Evolutionary conservation across 176 grass and related monocot species (phyloP).

Genomic region (Oropetium thomaeum): DNA sequence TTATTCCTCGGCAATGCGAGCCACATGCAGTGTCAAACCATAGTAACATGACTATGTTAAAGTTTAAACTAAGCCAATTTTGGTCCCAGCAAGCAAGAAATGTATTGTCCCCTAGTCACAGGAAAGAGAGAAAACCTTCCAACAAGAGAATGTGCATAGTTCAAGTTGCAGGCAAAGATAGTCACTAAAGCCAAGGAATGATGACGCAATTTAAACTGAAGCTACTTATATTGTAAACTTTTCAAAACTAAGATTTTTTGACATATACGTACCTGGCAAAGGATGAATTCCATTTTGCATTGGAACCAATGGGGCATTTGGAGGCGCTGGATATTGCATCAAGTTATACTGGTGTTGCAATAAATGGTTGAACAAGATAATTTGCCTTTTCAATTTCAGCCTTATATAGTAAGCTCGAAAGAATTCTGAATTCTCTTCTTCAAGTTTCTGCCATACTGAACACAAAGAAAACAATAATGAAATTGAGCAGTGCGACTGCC

Average conservation of each 20-base stretch:
- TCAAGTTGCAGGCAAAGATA: conserved; percentile 18
- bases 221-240: neutral
- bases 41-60: neutral
- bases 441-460: conserved; percentile 99
- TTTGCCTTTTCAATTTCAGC: conserved; percentile 92
- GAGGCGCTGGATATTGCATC: conserved; percentile 77
- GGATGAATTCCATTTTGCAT: conserved; percentile 90
- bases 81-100: neutral
- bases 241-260: conserved; percentile 3
- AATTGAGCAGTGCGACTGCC: conserved; percentile 15
- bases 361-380: conserved; percentile 93
- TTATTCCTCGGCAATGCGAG: neutral
- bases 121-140: conserved; percentile 14
- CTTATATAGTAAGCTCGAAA: conserved; percentile 97
- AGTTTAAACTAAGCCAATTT: neutral
- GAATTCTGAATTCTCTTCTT: conserved; percentile 97
- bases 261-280: conserved; percentile 65
- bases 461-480: conserved; percentile 26
- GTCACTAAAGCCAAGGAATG: neutral
- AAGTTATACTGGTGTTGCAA: conserved; percentile 90
- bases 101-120: neutral
- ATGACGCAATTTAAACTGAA: neutral
- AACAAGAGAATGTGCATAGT: conserved; percentile 1
- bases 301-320: conserved; percentile 64
- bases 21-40: neutral